phyloP scores from a whole-genome alignment of 495 filamentous ascomycete species.

The Talaromyces wortmannii region DNA sequence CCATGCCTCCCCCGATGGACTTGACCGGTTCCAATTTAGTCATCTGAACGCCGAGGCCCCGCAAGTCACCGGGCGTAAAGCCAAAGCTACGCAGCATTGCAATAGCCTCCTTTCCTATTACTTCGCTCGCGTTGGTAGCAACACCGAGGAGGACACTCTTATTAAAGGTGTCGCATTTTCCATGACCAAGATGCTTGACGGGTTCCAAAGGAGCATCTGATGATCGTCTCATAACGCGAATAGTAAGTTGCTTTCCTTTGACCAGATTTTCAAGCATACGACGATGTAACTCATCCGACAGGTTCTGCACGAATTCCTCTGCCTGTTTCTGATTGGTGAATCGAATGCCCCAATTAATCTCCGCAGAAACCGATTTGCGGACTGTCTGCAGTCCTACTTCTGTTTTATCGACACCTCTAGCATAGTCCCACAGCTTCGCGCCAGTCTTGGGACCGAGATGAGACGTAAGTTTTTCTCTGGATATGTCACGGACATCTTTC shows the following conservation, averaged over 20 bases:
- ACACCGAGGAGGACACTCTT: slow-evolving; percentile 79
- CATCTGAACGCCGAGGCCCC: slow-evolving; percentile 87
- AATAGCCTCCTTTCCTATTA: slow-evolving; percentile 72
- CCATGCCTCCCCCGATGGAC: slow-evolving; percentile 18
- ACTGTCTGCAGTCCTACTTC: slow-evolving; percentile 78
- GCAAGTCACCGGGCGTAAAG: slow-evolving; percentile 82
- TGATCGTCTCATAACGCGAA: slow-evolving; percentile 88
- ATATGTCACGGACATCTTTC: slow-evolving; percentile 67
- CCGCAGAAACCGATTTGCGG: slow-evolving; percentile 88
- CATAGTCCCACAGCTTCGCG: slow-evolving; percentile 83
- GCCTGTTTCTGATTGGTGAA: slow-evolving; percentile 86
- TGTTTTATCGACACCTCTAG: slow-evolving; percentile 77
- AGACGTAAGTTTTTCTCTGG: slow-evolving; percentile 66
- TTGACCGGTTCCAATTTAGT: slow-evolving; percentile 82
- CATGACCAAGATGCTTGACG: slow-evolving; percentile 90
- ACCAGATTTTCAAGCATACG: slow-evolving; percentile 75
- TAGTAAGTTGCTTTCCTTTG: slow-evolving; percentile 78
- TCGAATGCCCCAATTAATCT: slow-evolving; percentile 97
- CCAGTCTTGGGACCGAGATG: slow-evolving; percentile 87
- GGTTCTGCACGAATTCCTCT: slow-evolving; percentile 77
- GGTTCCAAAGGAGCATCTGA: slow-evolving; percentile 85
- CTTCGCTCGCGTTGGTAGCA: slow-evolving; percentile 64
- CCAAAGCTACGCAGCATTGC: slow-evolving; percentile 74
- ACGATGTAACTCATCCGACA: slow-evolving; percentile 76
- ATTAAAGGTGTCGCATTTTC: slow-evolving; percentile 88